phyloP scores from a whole-genome alignment of 306 rosid genomes.

The Rosa chinensis region DNA sequence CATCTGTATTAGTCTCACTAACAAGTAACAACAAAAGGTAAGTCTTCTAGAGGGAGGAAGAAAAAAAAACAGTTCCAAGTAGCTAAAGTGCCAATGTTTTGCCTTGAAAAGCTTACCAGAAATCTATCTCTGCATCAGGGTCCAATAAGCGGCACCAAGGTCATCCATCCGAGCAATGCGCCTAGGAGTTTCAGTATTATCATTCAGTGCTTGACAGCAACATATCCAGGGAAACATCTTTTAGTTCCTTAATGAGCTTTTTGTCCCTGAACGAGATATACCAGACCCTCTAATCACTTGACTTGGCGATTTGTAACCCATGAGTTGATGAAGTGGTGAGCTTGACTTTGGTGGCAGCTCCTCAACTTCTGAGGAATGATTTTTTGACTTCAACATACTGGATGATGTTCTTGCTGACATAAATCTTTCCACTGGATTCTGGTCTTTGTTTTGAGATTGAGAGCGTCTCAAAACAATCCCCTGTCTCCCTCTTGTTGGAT shows the following conservation, averaged over 20 bases:
- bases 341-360: conserved; percentile 29
- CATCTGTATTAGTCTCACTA: not conserved
- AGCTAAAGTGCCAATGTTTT: not conserved
- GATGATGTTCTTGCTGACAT: conserved; percentile 37
- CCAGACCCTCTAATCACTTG: conserved; percentile 50
- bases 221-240: not conserved
- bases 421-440: conserved; percentile 20
- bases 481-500: conserved; percentile 29
- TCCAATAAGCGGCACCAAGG: not conserved
- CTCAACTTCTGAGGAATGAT: conserved; percentile 39
- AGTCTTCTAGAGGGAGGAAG: no score
- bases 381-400: conserved; percentile 25
- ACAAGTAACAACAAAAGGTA: not conserved
- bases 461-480: conserved; percentile 37
- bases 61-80: not conserved
- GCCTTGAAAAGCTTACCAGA: not conserved
- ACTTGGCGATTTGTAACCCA: conserved; percentile 84
- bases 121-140: not conserved
- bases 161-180: not conserved
- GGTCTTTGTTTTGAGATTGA: conserved; percentile 32
- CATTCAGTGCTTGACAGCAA: not conserved
- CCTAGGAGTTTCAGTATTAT: not conserved
- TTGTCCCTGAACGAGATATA: conserved; percentile 28
- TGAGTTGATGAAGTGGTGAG: conserved; percentile 76
- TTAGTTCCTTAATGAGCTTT: conserved; percentile 24